Evolutionary conservation across 495 filamentous ascomycete genomes (phyloP), one percentile per base, ranked within the genome.

Genomic region (Penicillium mononematosum): DNA sequence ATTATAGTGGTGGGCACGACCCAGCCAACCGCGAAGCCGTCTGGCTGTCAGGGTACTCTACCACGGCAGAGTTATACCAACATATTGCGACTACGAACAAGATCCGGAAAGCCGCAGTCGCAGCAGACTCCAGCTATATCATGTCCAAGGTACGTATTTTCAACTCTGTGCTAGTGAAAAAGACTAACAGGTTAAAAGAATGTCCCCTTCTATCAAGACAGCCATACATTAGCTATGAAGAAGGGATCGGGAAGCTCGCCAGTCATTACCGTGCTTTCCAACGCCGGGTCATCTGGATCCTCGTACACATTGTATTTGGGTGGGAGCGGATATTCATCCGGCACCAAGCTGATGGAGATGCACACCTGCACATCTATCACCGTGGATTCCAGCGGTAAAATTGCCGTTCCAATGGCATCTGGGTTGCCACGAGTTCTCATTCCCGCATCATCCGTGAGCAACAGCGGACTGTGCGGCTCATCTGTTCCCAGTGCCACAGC

Each of bases 11-110:
- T 29, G 79, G 76, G 16, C 75, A 55, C 34, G 86, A 86, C 48
- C 89, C 89, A 0, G 67, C 71, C 32, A 89, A 92, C 64, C 84
- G 90, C 17, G 90, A 93, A 65, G 88, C 89, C 6, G 73, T 87
- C 43, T 95, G 90, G 90, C 70, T 83, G 7, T 85, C 83, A 7
- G 76, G 76, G 5, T 93, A 89, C 69, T 67, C 74, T 43, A 89
- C 84, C 3, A 67, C 61, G 1, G 70, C 81, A 0, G 71, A 84
- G 29, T 74, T 92, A 1, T 92, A 91, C 77, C 67, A 67, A 3
- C 82, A 76, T 56, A 83, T 88, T 47, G 66, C 80, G 0, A 70
- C 68, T 1, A 70, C 87, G 12, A 89, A 90, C 73, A 72, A 77
- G 55, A 78, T 89, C 58, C 80, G 87, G 2, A 82, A 75, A 38